Evolutionary conservation across 768 basidiomycete species (phyloP).

Genomic region (Hysterangium stoloniferum): DNA sequence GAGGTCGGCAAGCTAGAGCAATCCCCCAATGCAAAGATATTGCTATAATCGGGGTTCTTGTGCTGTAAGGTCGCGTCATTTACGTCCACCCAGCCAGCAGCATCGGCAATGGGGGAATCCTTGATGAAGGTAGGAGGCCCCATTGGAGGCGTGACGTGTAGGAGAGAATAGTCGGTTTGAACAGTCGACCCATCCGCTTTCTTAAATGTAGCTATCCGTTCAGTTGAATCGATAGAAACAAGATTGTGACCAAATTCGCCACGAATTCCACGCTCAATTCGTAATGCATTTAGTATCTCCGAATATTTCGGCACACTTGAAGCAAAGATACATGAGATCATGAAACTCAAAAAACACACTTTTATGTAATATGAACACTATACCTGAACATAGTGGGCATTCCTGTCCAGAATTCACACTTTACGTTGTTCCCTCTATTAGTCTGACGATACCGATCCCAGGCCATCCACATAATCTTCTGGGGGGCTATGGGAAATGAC

Average conservation of each 20-base stretch:
- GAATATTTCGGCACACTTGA: conserved; percentile 85
- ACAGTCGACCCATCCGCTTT: conserved; percentile 60
- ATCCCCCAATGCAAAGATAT: conserved; percentile 91
- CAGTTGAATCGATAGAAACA: conserved; percentile 57
- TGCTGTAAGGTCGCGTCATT: conserved; percentile 76
- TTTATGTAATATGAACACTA: background rate
- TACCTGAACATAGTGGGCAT: conserved; percentile 87
- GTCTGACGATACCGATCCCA: conserved; percentile 74
- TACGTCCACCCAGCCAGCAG: conserved; percentile 85
- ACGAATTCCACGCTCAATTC: conserved; percentile 72
- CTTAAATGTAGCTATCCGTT: conserved; percentile 80
- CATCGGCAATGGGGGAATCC: conserved; percentile 68
- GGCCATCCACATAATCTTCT: conserved; percentile 97
- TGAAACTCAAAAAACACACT: background rate
- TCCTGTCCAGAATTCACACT: conserved; percentile 78
- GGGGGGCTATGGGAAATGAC: conserved; percentile 45
- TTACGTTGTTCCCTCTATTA: conserved; percentile 46
- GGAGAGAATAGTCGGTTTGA: conserved; percentile 68
- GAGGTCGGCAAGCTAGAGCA: conserved; percentile 87
- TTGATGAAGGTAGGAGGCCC: conserved; percentile 80
- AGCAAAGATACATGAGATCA: background rate
- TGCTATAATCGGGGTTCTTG: conserved; percentile 67
- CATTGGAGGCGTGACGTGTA: conserved; percentile 91
- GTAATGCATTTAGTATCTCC: conserved; percentile 71
- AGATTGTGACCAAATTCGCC: conserved; percentile 81